Percentiles rank a stretch among this genome's conserved stretches.
These are phyloP conservation scores for Melocanna baccifera DNA, from an alignment of 176 grass and related monocot genomes.

Conservation along the genomic window DNA sequence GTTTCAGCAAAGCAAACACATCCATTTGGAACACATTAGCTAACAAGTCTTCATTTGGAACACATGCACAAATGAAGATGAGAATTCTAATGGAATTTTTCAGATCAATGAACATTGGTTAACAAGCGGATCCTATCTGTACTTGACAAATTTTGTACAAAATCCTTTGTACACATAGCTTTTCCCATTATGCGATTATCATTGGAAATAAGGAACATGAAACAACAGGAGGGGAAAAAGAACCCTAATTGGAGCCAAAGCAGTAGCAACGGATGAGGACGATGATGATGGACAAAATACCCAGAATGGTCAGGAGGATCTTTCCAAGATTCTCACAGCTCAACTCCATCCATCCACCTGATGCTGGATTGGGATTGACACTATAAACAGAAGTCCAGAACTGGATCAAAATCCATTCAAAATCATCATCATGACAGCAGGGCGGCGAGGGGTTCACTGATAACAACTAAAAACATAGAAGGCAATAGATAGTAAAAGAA, in stretches of 20 bases:
- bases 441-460: slow-evolving; percentile 14
- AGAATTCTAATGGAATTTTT: not conserved
- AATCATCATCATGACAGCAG: not conserved
- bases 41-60: too few relatives aligned
- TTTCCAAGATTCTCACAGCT: not conserved
- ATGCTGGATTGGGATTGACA: not conserved
- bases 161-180: slow-evolving; percentile 33
- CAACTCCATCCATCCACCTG: not conserved
- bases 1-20: too few relatives aligned
- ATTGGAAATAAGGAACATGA: slow-evolving; percentile 24
- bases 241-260: slow-evolving; percentile 5
- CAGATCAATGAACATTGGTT: not conserved
- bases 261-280: not conserved
- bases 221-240: not conserved
- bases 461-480: too few relatives aligned
- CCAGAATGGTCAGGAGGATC: not conserved
- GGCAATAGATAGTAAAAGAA: slow-evolving; percentile 2
- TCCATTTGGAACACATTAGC: too few relatives aligned
- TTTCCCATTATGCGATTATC: slow-evolving; percentile 10
- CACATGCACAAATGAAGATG: slow-evolving; percentile 9
- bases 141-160: slow-evolving; percentile 16
- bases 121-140: slow-evolving; percentile 24
- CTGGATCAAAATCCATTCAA: not conserved
- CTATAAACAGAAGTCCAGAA: not conserved
- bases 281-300: not conserved